These are phyloP conservation scores for Botrytis tulipae DNA, from an alignment of 2,329 filamentous ascomycete genomes.

Conservation along the genomic window DNA sequence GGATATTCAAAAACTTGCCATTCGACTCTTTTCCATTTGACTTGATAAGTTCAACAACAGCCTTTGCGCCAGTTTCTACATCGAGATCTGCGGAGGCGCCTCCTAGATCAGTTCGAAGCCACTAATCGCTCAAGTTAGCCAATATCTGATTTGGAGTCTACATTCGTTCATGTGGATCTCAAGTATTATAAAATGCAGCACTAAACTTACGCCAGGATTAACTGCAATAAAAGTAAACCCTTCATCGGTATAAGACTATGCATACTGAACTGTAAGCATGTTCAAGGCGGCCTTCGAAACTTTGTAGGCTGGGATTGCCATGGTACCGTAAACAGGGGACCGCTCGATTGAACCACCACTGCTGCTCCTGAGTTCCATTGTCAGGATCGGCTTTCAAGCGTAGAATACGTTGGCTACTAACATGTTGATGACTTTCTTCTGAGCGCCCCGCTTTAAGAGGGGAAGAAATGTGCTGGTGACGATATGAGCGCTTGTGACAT, in stretches of 20 bases:
- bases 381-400: neutral
- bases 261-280: neutral
- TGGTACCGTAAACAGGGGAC: neutral
- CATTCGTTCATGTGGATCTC: neutral
- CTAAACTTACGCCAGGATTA: neutral
- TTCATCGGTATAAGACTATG: neutral
- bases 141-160: neutral
- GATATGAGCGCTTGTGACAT: neutral
- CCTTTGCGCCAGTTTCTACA: neutral
- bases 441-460: neutral
- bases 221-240: neutral
- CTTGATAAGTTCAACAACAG: neutral
- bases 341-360: neutral
- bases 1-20: neutral
- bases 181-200: neutral
- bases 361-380: neutral
- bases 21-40: neutral
- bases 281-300: neutral
- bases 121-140: neutral
- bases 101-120: neutral
- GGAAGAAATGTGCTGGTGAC: neutral
- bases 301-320: neutral
- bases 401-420: neutral
- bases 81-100: neutral
- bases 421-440: neutral